Conservation (phyloP, 2,329 filamentous ascomycete species). For the Verticillium dahliae region DNA sequence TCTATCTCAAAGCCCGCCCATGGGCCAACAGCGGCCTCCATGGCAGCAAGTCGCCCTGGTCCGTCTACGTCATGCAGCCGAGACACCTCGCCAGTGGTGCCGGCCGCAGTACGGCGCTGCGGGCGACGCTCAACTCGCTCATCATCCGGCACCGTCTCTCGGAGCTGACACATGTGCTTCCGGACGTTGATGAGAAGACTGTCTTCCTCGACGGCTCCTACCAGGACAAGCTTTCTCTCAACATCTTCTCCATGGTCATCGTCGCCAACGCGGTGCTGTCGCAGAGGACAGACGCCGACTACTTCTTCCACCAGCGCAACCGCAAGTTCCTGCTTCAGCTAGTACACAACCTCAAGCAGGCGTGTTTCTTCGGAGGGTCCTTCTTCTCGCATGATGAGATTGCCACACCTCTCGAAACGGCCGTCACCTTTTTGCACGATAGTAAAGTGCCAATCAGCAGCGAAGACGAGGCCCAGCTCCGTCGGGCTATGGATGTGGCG, state of each 20-base stretch:
- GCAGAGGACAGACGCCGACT: constrained; percentile 75
- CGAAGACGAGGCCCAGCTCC: constrained; percentile 56
- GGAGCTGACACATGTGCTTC: constrained; percentile 64
- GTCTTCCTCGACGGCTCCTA: constrained; percentile 74
- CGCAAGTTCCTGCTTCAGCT: constrained; percentile 59
- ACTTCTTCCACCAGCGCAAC: constrained; percentile 79
- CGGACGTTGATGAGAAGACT: constrained; percentile 64
- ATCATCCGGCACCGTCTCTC: constrained; percentile 74
- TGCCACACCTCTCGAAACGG: constrained; percentile 55
- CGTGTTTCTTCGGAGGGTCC: constrained; percentile 78
- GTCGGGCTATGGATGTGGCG: constrained; percentile 60
- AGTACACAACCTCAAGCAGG: constrained; percentile 73
- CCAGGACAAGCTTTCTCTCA: constrained; percentile 77
- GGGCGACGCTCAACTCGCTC: constrained; percentile 65
- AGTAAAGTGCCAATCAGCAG: constrained; percentile 50
- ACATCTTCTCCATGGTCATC: constrained; percentile 78
- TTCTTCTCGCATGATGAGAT: constrained; percentile 65
- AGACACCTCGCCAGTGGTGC: constrained; percentile 42
- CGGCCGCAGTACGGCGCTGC: constrained; percentile 58
- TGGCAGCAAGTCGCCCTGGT: constrained; percentile 59
- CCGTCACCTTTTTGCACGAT: constrained; percentile 60
- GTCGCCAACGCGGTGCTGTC: constrained; percentile 85
- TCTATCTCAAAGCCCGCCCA: constrained; percentile 70
- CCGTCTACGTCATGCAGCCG: constrained; percentile 60
- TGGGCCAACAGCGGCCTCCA: constrained; percentile 61